phyloP scores from a whole-genome alignment of 78 protist genomes.

The Dictyostelium intermedium region DNA sequence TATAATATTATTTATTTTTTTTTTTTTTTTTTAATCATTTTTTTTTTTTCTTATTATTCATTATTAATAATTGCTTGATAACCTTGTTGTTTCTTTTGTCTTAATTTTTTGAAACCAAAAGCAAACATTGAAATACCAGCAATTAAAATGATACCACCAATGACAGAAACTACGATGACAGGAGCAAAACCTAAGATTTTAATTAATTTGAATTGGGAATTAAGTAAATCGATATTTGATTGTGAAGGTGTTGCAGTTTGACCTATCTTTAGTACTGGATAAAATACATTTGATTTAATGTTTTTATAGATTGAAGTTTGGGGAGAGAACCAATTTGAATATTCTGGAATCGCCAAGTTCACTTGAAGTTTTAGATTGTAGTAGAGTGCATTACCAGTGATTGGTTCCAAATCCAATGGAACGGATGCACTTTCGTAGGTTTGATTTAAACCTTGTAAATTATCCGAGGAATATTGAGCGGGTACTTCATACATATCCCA shows the following conservation, averaged over 20 bases:
- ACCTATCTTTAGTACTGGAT: slow-evolving; percentile 53
- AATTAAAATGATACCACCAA: slow-evolving; percentile 33
- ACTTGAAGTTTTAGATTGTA: slow-evolving; percentile 61
- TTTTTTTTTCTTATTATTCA: too few species aligned
- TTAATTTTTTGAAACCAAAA: slow-evolving; percentile 15
- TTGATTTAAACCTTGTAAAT: slow-evolving; percentile 14
- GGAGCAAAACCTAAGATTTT: slow-evolving; percentile 6
- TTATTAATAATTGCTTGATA: background rate
- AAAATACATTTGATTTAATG: background rate
- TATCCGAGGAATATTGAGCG: background rate
- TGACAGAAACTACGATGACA: background rate
- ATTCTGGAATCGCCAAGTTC: background rate
- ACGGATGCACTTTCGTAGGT: slow-evolving; percentile 22
- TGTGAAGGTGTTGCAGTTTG: slow-evolving; percentile 52
- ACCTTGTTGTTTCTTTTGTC: background rate
- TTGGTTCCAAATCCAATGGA: slow-evolving; percentile 70
- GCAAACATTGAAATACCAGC: slow-evolving; percentile 32
- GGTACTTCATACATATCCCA: slow-evolving; percentile 78
- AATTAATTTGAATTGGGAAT: background rate
- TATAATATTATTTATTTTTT: background rate
- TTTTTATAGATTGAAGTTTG: background rate
- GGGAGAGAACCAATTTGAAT: background rate
- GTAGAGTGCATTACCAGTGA: slow-evolving; percentile 57
- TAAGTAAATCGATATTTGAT: background rate
- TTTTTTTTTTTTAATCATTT: background rate